These are phyloP conservation scores for Thelephora ganbajun DNA, from an alignment of 768 basidiomycete genomes.

Conservation along the genomic window DNA sequence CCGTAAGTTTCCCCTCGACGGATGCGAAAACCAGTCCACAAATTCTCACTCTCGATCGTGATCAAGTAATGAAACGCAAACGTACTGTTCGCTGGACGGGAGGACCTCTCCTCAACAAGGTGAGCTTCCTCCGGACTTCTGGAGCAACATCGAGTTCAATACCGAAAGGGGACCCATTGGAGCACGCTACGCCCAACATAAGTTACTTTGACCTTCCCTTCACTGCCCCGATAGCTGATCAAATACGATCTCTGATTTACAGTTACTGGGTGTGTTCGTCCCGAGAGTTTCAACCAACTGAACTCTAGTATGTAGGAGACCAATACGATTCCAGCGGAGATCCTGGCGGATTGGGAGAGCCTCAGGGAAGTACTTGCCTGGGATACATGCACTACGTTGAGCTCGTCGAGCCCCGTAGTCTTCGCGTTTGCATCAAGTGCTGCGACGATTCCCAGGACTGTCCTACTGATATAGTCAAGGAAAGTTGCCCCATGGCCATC, in stretches of 20 bases:
- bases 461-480: conserved; percentile 34
- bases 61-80: conserved; percentile 30
- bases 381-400: conserved; percentile 52
- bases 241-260: not conserved
- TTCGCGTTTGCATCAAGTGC: conserved; percentile 42
- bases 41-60: not conserved
- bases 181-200: conserved; percentile 30
- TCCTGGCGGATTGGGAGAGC: conserved; percentile 33
- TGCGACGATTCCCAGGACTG: conserved; percentile 42
- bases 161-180: conserved; percentile 27
- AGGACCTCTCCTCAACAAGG: conserved; percentile 29
- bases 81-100: conserved; percentile 35
- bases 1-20: conserved; percentile 11
- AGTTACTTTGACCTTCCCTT: conserved; percentile 10
- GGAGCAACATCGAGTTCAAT: conserved; percentile 34
- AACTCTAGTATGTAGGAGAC: conserved; percentile 33
- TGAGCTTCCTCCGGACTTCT: conserved; percentile 30
- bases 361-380: conserved; percentile 33
- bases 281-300: conserved; percentile 26
- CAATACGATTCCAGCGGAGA: conserved; percentile 50
- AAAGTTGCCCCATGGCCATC: conserved; percentile 39
- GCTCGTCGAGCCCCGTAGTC: conserved; percentile 35
- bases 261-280: conserved; percentile 47
- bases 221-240: not conserved
- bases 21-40: not conserved